Conservation (phyloP, 345 rosid genomes). For the Hirschfeldia incana region DNA sequence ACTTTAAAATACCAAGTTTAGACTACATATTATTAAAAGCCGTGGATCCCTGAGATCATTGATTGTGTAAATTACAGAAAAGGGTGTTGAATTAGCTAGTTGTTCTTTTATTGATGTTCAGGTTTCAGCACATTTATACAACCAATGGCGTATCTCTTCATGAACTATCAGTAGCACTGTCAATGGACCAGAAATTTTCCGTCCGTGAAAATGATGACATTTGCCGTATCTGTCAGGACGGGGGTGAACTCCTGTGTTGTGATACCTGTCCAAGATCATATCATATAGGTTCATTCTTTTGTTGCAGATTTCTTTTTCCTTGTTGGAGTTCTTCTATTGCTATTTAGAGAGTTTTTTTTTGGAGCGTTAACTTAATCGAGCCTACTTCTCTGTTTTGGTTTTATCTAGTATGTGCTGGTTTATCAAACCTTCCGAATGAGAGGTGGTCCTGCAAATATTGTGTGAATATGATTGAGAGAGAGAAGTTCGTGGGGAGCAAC, state of each 20-base stretch:
- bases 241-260: conserved; percentile 87
- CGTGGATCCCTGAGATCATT: background rate
- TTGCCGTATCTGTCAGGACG: conserved; percentile 78
- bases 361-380: conserved; percentile 5
- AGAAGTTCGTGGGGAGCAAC: conserved; percentile 68
- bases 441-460: conserved; percentile 88
- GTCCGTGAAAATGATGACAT: conserved; percentile 76
- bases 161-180: conserved; percentile 71
- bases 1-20: background rate
- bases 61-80: background rate
- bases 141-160: conserved; percentile 99
- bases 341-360: background rate
- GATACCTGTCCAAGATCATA: conserved; percentile 96
- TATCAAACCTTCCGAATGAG: conserved; percentile 58
- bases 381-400: background rate
- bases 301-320: conserved; percentile 9
- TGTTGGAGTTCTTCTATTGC: conserved; percentile 2
- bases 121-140: conserved; percentile 88
- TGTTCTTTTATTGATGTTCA: conserved; percentile 36
- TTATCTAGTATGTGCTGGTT: conserved; percentile 38
- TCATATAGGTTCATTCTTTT: conserved; percentile 62
- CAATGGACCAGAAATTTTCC: conserved; percentile 57
- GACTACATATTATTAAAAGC: background rate
- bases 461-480: conserved; percentile 56
- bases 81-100: background rate